Evolutionary conservation across 331 rosid species (phyloP), one percentile per base, ranked within the genome.

Genomic region (Saraca asoca): DNA sequence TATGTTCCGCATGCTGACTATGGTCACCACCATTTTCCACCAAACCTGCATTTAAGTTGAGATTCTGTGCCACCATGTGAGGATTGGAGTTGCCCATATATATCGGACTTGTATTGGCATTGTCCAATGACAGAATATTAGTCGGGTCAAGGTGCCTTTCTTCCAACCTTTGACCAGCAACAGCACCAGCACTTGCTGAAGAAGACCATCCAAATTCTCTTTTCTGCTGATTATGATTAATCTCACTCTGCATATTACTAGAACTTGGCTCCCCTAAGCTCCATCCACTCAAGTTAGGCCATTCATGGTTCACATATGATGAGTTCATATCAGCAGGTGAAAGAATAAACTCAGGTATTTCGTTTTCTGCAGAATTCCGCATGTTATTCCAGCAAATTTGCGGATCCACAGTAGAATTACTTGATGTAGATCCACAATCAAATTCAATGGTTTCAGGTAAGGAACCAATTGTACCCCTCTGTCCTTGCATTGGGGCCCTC

Each of bases 211-310:
- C 92, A 70, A 78, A 69, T 44, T 85, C 95, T 52, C 83, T 72
- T 79, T 87, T 85, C 31, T 74, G 83, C 78, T 82, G 90, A 14
- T 70, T 83, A 58, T 18, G 59, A 45, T 60, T 53, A 7, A 44
- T 51, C 59, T 83, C 95, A 62, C 38, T 71, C 67, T 75, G 88
- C 24, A 81, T 38, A 64, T 72, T 82, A 70, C 95, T 72, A 64
- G 96, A 85, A 69, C 96, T 87, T 62, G 96, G 83, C 77, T 82
- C 95, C 41, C 95, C 91, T 37, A 85, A 78, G 87, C 84, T 81
- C 96, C 96, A 83, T 66, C 88, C 85, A 62, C 79, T 76, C 62
- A 85, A 75, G 73, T 76, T 80, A 14, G 61, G 92, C 65, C 81
- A 75, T 50, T 85, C 90, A 42, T 52, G 83, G 67, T 81, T 80